phyloP scores from a whole-genome alignment of 2,329 filamentous ascomycete genomes.

The Neurospora sp. region DNA sequence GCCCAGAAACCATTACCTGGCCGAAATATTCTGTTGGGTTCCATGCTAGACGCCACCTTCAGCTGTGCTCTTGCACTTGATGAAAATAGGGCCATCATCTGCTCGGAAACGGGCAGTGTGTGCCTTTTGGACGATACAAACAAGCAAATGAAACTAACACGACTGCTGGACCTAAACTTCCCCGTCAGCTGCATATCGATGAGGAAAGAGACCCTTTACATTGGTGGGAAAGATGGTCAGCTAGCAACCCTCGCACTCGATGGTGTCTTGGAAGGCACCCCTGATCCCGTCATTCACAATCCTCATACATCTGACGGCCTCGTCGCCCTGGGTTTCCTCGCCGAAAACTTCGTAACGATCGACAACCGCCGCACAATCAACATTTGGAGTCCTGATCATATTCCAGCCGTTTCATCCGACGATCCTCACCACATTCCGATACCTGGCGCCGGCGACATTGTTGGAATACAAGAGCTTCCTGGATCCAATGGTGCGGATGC shows the following conservation, averaged over 20 bases:
- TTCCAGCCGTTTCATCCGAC: conserved; percentile 29
- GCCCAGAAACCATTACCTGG: conserved; percentile 65
- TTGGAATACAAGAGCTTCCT: conserved; percentile 62
- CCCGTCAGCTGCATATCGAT: conserved; percentile 57
- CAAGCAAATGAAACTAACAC: conserved; percentile 60
- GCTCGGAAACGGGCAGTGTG: conserved; percentile 81
- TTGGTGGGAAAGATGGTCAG: conserved; percentile 59
- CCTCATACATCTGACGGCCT: conserved; percentile 36
- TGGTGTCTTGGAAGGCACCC: conserved; percentile 33
- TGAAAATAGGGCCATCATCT: conserved; percentile 67
- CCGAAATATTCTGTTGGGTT: conserved; percentile 77
- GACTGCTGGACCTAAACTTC: conserved; percentile 58
- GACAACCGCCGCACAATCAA: conserved; percentile 69
- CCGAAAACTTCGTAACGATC: conserved; percentile 60
- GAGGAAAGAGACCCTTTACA: conserved; percentile 48
- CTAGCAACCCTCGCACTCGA: conserved; percentile 44
- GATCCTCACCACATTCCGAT: conserved; percentile 43
- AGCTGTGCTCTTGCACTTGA: conserved; percentile 66
- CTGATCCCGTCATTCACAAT: conserved; percentile 28
- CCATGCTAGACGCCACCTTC: conserved; percentile 75
- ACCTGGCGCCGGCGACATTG: conserved; percentile 54
- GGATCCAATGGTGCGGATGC: conserved; percentile 52
- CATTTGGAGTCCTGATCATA: conserved; percentile 43
- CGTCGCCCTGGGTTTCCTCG: conserved; percentile 60
- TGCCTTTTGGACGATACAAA: conserved; percentile 75